Evolutionary conservation across 116 monocot genomes (phyloP).

Genomic region (Dioscorea cayenensis): DNA sequence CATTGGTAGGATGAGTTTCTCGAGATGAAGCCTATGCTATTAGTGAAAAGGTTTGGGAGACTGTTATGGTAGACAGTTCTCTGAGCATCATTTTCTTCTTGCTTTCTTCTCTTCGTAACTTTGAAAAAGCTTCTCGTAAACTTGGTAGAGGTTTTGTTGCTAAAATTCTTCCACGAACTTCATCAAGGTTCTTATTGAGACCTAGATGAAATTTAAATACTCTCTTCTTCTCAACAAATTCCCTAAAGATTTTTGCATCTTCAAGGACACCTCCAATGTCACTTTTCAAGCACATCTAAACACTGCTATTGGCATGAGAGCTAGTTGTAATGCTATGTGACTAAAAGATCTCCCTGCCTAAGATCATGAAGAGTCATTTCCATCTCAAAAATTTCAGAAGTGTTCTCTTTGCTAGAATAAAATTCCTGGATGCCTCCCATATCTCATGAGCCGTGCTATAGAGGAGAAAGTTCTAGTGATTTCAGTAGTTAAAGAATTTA

Average conservation of each 20-base stretch:
- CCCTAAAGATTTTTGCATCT: not conserved
- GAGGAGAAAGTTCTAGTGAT: not conserved
- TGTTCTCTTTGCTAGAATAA: not conserved
- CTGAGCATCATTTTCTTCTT: not conserved
- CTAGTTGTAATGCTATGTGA: not conserved
- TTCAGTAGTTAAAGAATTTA: not conserved
- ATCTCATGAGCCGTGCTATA: not conserved
- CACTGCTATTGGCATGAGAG: not conserved
- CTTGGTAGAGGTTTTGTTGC: not conserved
- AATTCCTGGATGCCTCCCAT: not conserved
- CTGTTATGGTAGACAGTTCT: too few relatives aligned
- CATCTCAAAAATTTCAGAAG: not conserved
- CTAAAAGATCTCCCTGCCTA: not conserved
- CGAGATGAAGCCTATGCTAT: too few relatives aligned
- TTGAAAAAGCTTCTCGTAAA: not conserved
- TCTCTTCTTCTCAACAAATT: not conserved
- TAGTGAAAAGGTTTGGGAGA: too few relatives aligned
- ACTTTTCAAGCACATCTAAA: not conserved
- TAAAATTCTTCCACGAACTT: not conserved
- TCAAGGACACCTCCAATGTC: not conserved
- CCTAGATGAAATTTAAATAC: not conserved
- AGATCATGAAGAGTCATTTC: not conserved
- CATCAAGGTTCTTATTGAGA: not conserved
- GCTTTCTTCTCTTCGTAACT: not conserved
- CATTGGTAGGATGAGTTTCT: not conserved